Evolutionary conservation across 2,329 filamentous ascomycete species (phyloP).

Genomic region (Cladosporium sp.): DNA sequence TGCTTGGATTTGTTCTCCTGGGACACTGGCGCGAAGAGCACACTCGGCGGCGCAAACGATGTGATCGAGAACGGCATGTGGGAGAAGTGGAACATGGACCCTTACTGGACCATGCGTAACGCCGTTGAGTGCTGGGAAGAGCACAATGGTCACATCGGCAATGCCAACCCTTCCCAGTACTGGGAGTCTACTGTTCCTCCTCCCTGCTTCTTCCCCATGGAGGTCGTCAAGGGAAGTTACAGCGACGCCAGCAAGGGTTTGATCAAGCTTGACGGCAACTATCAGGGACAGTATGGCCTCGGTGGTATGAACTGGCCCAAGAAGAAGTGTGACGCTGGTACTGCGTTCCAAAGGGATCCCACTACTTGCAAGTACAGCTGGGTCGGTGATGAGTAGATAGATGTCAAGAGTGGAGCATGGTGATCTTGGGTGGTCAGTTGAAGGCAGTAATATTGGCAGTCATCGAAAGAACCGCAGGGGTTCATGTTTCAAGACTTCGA

Average conservation of each 20-base stretch:
- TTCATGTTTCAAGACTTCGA: too few relatives aligned
- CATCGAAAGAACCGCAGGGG: too few relatives aligned
- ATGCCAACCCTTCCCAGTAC: neutral
- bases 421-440: too few relatives aligned
- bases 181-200: neutral
- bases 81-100: conserved; percentile 3
- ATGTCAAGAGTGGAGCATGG: too few relatives aligned
- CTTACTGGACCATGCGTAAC: conserved; percentile 5
- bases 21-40: neutral
- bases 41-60: conserved; percentile 5
- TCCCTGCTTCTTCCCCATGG: conserved; percentile 5
- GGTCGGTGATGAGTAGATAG: too few relatives aligned
- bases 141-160: conserved; percentile 3
- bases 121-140: conserved; percentile 7
- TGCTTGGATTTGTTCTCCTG: conserved; percentile 3
- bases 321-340: neutral
- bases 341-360: too few relatives aligned
- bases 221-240: conserved; percentile 1
- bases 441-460: too few relatives aligned
- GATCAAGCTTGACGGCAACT: neutral
- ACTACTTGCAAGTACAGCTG: too few relatives aligned
- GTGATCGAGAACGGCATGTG: conserved; percentile 4
- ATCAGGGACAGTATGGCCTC: conserved; percentile 2
- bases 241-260: neutral
- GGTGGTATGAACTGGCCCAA: conserved; percentile 3